A percentile compares a stretch with the other conserved stretches of the same genome.
These are phyloP conservation scores for Colletotrichum karsti DNA, from an alignment of 2,329 filamentous ascomycete genomes.

Conservation along the genomic window DNA sequence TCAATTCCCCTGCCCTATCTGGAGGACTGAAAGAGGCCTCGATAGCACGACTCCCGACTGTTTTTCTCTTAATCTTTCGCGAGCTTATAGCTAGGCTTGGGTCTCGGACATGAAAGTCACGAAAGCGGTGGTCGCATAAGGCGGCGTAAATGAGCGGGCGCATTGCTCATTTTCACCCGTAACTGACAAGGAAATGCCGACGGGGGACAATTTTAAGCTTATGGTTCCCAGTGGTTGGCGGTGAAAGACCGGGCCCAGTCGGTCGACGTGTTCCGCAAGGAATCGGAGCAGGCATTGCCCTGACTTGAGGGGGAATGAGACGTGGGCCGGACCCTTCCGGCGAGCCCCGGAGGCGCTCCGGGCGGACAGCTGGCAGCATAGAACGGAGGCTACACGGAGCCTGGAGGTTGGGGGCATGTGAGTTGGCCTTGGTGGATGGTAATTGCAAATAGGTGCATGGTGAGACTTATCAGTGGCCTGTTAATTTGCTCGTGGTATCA, in stretches of 20 bases:
- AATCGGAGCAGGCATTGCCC: constrained; percentile 9
- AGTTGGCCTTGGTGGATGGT: background rate
- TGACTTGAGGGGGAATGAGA: background rate
- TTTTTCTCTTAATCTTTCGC: background rate
- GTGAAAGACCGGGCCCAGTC: background rate
- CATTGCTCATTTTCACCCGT: background rate
- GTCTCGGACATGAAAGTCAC: background rate
- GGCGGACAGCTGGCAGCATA: background rate
- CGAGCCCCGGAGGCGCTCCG: background rate
- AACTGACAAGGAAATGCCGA: background rate
- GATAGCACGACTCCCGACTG: background rate
- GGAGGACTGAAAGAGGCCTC: background rate
- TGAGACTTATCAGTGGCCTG: background rate
- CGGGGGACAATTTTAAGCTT: constrained; percentile 17
- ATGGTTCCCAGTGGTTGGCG: background rate
- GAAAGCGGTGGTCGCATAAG: background rate
- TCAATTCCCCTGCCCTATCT: background rate
- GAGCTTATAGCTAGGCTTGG: background rate
- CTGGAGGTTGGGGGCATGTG: background rate
- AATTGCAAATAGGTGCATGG: background rate
- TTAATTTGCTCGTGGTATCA: background rate
- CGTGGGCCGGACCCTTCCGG: constrained; percentile 8
- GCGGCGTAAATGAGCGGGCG: background rate
- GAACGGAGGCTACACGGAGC: background rate
- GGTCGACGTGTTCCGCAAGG: constrained; percentile 13